A percentile compares a stretch with the other conserved stretches of the same genome.
phyloP scores from a whole-genome alignment of 1,284 basidiomycete genomes.

The Cerrena zonata region DNA sequence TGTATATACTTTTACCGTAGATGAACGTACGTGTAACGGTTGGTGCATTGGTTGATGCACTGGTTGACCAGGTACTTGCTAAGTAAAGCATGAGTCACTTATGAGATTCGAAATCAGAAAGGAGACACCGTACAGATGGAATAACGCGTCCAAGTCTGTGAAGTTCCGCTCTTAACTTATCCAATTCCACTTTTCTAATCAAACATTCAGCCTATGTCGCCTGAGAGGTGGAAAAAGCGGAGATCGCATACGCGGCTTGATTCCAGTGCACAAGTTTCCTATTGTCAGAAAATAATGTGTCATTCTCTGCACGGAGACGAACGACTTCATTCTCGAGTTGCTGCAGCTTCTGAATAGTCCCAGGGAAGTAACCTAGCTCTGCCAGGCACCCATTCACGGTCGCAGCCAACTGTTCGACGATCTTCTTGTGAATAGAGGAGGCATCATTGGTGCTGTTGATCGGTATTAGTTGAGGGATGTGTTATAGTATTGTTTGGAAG shows the following conservation, averaged over 20 bases:
- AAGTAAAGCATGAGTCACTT: neutral
- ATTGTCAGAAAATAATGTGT: neutral
- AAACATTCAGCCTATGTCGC: neutral
- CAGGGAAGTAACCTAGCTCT: constrained; percentile 5
- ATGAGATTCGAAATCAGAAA: neutral
- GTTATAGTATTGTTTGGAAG: too few relatives aligned
- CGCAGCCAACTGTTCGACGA: neutral
- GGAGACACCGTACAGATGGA: neutral
- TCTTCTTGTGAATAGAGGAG: too few relatives aligned
- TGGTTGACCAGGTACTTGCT: neutral
- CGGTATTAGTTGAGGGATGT: too few relatives aligned
- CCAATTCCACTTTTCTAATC: neutral
- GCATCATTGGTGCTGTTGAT: too few relatives aligned
- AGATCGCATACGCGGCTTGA: neutral
- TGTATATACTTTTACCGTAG: neutral
- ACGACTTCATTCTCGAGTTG: neutral
- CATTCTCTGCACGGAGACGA: neutral
- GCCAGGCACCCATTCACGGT: neutral
- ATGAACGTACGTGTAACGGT: neutral
- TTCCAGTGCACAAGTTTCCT: neutral
- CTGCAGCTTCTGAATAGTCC: constrained; percentile 1
- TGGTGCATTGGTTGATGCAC: neutral
- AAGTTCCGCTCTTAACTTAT: neutral
- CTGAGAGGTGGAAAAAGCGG: neutral
- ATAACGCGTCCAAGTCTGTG: neutral